Conservation (phyloP, 345 rosid genomes). For the Capsella bursapastoris region DNA sequence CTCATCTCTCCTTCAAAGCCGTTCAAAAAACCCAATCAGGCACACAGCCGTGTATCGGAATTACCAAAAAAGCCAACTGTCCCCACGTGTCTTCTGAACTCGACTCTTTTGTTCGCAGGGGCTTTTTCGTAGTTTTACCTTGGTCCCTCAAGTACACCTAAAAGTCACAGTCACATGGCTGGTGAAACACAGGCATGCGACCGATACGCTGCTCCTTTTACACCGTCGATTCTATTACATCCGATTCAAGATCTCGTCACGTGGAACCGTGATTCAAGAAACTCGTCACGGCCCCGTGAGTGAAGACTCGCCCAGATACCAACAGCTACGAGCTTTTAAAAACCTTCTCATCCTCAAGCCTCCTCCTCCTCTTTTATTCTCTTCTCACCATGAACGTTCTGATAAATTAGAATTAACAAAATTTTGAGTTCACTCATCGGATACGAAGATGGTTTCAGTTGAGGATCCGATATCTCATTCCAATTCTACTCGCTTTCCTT, state of each 20-base stretch:
- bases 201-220: neutral
- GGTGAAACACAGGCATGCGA: constrained; percentile 40
- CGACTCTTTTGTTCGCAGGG: neutral
- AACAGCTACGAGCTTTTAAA: constrained; percentile 42
- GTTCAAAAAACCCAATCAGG: constrained; percentile 21
- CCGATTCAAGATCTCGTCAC: constrained; percentile 12
- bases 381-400: constrained; percentile 39
- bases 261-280: neutral
- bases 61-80: constrained; percentile 39
- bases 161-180: constrained; percentile 46
- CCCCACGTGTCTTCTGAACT: constrained; percentile 39
- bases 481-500: constrained; percentile 65
- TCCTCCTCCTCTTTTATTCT: neutral
- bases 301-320: constrained; percentile 39
- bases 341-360: constrained; percentile 18
- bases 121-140: constrained; percentile 28
- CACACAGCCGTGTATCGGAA: neutral
- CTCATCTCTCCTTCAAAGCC: neutral
- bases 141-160: constrained; percentile 10
- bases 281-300: constrained; percentile 38
- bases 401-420: neutral
- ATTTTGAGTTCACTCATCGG: neutral
- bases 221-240: constrained; percentile 36
- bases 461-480: constrained; percentile 65
- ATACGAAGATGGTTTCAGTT: constrained; percentile 64